phyloP scores from a whole-genome alignment of 768 basidiomycete species.

The Agrocybe pediades region DNA sequence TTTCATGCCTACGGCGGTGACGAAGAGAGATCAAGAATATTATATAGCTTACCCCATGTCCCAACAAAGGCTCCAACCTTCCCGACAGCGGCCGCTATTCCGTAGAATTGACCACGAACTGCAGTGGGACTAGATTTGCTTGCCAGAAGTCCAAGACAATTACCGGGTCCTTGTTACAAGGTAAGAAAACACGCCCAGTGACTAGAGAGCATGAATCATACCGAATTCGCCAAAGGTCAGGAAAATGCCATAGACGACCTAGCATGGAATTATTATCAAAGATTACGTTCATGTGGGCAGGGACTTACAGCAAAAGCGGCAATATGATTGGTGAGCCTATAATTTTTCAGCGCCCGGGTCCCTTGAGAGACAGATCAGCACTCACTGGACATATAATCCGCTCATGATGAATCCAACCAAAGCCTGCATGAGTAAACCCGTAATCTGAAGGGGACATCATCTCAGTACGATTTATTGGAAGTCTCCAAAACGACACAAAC shows the following conservation, averaged over 20 bases:
- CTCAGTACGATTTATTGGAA: background rate
- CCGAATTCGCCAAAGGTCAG: constrained; percentile 87
- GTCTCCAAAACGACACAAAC: constrained; percentile 29
- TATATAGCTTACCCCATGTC: constrained; percentile 79
- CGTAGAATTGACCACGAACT: constrained; percentile 85
- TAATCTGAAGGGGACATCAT: constrained; percentile 44
- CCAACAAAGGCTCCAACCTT: constrained; percentile 86
- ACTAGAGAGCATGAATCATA: constrained; percentile 22
- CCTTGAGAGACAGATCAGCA: background rate
- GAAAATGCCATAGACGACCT: constrained; percentile 92
- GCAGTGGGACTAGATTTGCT: constrained; percentile 86
- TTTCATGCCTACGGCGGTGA: background rate
- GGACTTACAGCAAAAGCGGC: constrained; percentile 71
- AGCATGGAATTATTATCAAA: background rate
- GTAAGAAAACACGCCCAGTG: constrained; percentile 1
- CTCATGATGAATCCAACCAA: constrained; percentile 89
- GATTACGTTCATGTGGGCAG: background rate
- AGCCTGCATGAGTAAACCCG: constrained; percentile 67
- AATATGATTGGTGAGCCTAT: constrained; percentile 60
- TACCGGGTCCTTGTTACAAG: constrained; percentile 64
- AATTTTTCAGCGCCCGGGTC: background rate
- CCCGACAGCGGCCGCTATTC: constrained; percentile 81
- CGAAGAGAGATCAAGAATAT: too few species aligned
- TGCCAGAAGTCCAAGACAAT: constrained; percentile 83
- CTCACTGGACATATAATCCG: constrained; percentile 65